Conservation (phyloP, 352 stramenopile species). For the Globisporangium nodosum region DNA sequence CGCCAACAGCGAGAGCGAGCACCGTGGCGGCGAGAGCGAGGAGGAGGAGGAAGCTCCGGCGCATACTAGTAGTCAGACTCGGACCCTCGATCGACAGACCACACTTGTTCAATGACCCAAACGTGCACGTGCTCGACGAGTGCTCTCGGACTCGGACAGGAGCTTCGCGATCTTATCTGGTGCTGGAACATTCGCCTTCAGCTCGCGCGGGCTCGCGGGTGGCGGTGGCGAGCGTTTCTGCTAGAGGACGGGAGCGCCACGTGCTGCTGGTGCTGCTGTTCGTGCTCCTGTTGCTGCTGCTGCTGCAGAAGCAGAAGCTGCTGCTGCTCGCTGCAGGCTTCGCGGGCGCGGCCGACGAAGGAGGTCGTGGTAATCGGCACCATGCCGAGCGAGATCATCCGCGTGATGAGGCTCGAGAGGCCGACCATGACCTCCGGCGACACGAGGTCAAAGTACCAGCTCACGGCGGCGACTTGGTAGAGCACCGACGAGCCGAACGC, state of each 20-base stretch:
- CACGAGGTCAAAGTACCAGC: conserved; percentile 34
- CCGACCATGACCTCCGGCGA: conserved; percentile 46
- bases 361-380: conserved; percentile 66
- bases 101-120: background rate
- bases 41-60: background rate
- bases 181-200: conserved; percentile 2
- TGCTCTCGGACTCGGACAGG: background rate
- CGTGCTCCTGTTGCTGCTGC: background rate
- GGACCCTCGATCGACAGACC: background rate
- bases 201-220: conserved; percentile 27
- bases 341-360: conserved; percentile 36
- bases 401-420: conserved; percentile 57
- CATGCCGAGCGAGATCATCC: conserved; percentile 71
- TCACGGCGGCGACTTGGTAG: conserved; percentile 41
- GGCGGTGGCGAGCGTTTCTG: conserved; percentile 9
- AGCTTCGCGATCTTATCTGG: background rate
- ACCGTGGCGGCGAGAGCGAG: background rate
- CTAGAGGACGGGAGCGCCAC: background rate
- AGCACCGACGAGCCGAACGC: conserved; percentile 33
- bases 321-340: conserved; percentile 28
- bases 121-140: background rate
- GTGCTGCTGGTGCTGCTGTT: background rate
- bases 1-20: background rate
- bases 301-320: conserved; percentile 1
- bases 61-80: too few species aligned